phyloP scores from a whole-genome alignment of 1,284 basidiomycete species.

The Takashimella tepidaria region DNA sequence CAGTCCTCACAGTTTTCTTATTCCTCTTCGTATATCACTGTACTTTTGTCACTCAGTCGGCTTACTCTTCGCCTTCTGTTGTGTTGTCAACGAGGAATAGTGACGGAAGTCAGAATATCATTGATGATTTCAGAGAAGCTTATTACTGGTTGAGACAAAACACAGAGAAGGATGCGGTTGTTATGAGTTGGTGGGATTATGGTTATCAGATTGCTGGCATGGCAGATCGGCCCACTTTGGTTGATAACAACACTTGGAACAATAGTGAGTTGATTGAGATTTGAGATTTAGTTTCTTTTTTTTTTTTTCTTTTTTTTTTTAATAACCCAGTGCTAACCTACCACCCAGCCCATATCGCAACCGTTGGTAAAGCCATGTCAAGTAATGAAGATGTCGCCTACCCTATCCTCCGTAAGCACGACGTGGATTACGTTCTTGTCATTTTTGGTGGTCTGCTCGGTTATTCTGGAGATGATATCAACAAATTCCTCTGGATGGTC shows the following conservation, averaged over 20 bases:
- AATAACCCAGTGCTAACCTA: neutral
- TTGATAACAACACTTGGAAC: conserved; percentile 99
- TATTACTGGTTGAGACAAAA: conserved; percentile 99
- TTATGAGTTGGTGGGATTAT: conserved; percentile 99
- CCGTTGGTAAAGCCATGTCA: conserved; percentile 96
- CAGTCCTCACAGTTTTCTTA: conserved; percentile 74
- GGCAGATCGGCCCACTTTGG: conserved; percentile 77
- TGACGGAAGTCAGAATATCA: conserved; percentile 89
- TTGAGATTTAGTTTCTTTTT: conserved; percentile 48
- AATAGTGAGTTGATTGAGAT: conserved; percentile 63
- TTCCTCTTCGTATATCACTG: conserved; percentile 90
- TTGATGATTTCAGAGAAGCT: conserved; percentile 99
- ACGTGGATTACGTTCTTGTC: conserved; percentile 95
- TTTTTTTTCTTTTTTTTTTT: neutral
- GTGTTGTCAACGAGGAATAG: conserved; percentile 75
- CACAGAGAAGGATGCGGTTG: conserved; percentile 82
- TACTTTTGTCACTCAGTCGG: conserved; percentile 91
- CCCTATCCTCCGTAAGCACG: conserved; percentile 93
- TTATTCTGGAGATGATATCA: conserved; percentile 98
- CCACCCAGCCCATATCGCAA: conserved; percentile 79
- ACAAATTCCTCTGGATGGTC: conserved; percentile 99
- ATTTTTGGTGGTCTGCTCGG: conserved; percentile 97
- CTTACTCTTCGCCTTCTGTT: conserved; percentile 97
- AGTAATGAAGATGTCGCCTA: conserved; percentile 91
- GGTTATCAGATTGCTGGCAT: conserved; percentile 99